phyloP scores from a whole-genome alignment of 1,284 basidiomycete species.

The Trichosporon inkin region DNA sequence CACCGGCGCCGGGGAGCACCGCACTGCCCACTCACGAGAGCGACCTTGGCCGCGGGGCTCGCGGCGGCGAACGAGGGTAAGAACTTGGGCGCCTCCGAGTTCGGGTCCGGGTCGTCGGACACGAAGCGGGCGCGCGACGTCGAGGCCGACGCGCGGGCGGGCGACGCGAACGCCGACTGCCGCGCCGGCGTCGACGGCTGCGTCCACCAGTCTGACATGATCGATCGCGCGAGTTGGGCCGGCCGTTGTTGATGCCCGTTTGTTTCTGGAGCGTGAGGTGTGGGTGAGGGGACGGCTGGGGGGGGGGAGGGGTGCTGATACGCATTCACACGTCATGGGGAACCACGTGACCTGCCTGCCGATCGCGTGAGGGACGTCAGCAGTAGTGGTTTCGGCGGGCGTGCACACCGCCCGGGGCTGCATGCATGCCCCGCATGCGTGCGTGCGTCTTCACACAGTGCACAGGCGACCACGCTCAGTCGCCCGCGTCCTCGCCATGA shows the following conservation, averaged over 20 bases:
- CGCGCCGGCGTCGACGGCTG: constrained; percentile 21
- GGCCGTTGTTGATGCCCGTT: constrained; percentile 6
- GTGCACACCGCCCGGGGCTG: no score
- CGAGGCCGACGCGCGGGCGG: constrained; percentile 13
- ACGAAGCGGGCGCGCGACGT: constrained; percentile 23
- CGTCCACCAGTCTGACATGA: constrained; percentile 30
- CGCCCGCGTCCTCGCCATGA: no score
- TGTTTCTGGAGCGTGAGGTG: not conserved
- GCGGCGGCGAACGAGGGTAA: constrained; percentile 36
- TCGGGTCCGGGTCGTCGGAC: constrained; percentile 37
- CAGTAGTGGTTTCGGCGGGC: no score
- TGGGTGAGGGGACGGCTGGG: no score
- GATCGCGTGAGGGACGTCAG: no score
- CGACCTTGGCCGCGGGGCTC: constrained; percentile 37
- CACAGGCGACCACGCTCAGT: no score
- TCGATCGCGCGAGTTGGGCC: not conserved
- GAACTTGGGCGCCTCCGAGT: constrained; percentile 38
- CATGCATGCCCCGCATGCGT: no score
- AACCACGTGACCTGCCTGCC: no score
- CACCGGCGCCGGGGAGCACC: no score
- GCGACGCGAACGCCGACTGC: constrained; percentile 12
- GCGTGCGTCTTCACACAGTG: no score
- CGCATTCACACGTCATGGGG: no score
- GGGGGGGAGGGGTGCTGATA: no score
- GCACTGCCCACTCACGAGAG: constrained; percentile 33